Evolutionary conservation across 2,329 filamentous ascomycete species (phyloP).

Genomic region (Lasiodiplodia hormozganensis): DNA sequence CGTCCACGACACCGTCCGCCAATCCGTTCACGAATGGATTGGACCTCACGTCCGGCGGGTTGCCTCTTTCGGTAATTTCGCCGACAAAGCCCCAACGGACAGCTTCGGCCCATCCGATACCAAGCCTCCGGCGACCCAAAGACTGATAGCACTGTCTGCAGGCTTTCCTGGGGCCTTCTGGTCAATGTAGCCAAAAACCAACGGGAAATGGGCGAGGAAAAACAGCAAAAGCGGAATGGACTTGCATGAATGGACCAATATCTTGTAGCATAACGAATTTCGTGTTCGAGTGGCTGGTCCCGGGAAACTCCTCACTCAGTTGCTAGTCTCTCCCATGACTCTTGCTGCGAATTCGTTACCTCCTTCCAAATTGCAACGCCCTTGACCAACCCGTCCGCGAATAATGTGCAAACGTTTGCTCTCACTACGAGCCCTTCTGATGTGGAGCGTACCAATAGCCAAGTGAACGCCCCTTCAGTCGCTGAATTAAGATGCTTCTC

Average conservation of each 20-base stretch:
- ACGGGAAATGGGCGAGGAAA: not conserved
- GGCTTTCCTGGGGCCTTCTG: not conserved
- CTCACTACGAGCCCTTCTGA: not conserved
- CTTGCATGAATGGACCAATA: slow-evolving; percentile 5
- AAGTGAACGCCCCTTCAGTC: not conserved
- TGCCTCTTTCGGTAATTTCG: not conserved
- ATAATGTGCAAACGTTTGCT: not conserved
- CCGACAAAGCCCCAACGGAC: not conserved
- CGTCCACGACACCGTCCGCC: not conserved
- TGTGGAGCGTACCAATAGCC: not conserved
- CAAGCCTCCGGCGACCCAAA: not conserved
- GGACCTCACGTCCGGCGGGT: not conserved
- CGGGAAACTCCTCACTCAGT: not conserved
- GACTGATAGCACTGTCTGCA: not conserved
- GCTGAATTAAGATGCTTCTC: not conserved
- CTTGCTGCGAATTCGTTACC: slow-evolving; percentile 5
- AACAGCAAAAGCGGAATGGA: not conserved
- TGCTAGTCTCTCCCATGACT: slow-evolving; percentile 1
- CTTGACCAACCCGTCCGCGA: slow-evolving; percentile 1
- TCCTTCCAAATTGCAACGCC: slow-evolving; percentile 15
- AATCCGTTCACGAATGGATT: not conserved
- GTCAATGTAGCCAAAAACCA: not conserved
- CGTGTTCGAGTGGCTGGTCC: slow-evolving; percentile 5
- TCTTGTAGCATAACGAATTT: slow-evolving; percentile 7
- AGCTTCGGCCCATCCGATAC: not conserved